A percentile compares a stretch with the other conserved stretches of the same genome.
Evolutionary conservation across 331 rosid species (phyloP).

Genomic region (Prunus yedoensis): DNA sequence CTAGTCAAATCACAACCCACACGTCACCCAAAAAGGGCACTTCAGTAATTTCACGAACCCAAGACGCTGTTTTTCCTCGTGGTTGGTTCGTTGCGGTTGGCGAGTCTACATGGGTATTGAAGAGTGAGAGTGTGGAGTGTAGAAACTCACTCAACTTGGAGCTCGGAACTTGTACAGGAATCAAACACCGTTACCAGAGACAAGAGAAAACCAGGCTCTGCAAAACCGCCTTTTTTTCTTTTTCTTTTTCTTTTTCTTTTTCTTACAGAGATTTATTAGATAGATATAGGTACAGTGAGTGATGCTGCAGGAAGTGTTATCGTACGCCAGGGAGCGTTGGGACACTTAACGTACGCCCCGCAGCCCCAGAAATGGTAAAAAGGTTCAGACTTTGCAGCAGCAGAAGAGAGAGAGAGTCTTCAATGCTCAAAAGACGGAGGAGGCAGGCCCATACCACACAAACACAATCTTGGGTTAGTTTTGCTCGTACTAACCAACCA

Average conservation of each 20-base stretch:
- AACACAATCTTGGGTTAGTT: slow-evolving; percentile 1
- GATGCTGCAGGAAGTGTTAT: slow-evolving; percentile 11
- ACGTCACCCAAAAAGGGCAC: slow-evolving; percentile 9
- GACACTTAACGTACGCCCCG: slow-evolving; percentile 17
- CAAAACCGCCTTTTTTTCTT: slow-evolving; percentile 18
- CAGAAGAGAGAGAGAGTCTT: neutral
- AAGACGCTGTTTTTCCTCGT: neutral
- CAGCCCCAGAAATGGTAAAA: slow-evolving; percentile 15
- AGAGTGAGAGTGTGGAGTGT: neutral
- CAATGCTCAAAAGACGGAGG: neutral
- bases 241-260: neutral
- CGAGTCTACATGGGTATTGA: neutral
- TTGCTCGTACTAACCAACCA: slow-evolving; percentile 5
- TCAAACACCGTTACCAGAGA: neutral
- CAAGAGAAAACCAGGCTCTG: slow-evolving; percentile 33
- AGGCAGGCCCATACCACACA: slow-evolving; percentile 13
- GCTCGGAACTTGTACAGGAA: slow-evolving; percentile 23
- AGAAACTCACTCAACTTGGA: neutral
- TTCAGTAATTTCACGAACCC: neutral
- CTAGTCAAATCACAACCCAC: slow-evolving; percentile 11
- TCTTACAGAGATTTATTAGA: neutral
- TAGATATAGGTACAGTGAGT: neutral
- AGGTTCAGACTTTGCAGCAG: neutral
- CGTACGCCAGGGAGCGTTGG: slow-evolving; percentile 24
- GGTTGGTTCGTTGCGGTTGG: neutral